phyloP scores from a whole-genome alignment of 495 filamentous ascomycete species.

The Achaetomiella virescens region DNA sequence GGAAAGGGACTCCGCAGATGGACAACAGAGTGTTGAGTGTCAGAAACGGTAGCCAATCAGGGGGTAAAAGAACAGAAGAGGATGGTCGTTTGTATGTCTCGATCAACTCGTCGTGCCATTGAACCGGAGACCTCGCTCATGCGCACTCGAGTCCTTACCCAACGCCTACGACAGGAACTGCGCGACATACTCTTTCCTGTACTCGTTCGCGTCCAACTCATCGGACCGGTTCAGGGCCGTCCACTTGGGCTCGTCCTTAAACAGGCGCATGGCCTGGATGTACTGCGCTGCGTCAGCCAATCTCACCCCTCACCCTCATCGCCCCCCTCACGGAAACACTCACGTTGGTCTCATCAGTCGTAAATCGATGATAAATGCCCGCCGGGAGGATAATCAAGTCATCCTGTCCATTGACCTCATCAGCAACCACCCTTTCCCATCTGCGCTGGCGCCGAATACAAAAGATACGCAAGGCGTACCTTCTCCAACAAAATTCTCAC shows the following conservation, averaged over 20 bases:
- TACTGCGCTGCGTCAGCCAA: constrained; percentile 51
- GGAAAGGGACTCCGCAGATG: no score
- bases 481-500: constrained; percentile 74
- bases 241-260: constrained; percentile 99
- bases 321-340: constrained; percentile 29
- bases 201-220: constrained; percentile 72
- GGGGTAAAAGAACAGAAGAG: no score
- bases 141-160: background rate
- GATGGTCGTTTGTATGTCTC: no score
- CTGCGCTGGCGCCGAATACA: background rate
- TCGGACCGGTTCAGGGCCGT: constrained; percentile 79
- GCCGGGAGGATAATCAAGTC: constrained; percentile 81
- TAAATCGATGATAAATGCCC: constrained; percentile 97
- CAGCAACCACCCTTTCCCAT: background rate
- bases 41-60: no score
- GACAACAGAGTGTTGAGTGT: no score
- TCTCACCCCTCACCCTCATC: background rate
- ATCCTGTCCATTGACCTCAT: constrained; percentile 31
- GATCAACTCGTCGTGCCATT: no score
- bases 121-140: no score
- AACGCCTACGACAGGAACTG: constrained; percentile 31
- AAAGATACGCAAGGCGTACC: constrained; percentile 32
- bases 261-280: constrained; percentile 91
- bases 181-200: constrained; percentile 66
- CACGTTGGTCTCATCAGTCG: constrained; percentile 86